Base-by-base conservation (phyloP, 2,329 filamentous ascomycete species). In the Hypoxylon sp. region DNA sequence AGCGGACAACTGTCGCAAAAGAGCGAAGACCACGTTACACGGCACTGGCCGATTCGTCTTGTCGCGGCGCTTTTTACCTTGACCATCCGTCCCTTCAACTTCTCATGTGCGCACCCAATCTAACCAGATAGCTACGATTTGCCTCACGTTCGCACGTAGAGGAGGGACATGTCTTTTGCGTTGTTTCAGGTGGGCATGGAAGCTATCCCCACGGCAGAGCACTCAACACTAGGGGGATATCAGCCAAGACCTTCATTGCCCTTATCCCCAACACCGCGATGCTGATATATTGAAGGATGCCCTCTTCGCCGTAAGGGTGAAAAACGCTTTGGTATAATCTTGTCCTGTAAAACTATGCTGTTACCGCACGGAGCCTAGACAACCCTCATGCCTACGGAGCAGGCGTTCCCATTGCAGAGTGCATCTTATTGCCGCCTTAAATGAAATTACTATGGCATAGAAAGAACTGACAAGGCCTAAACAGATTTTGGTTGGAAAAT, bases 181-280 rank as follows among this genome's bases (percentile, higher is more conserved):
- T 32, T 10, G 20, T 26, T 52, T 19, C 15, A 30, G 8, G 47
- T 43, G 28, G 26, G 48, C 24, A 41, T 49, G 3, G 24, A 47
- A 47, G 32, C 32, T 28, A 28, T 28, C 34, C 57, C 44, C 34
- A 49, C 44, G 37, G 54, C 43, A 53, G 6, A 58, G 19, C 34
- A 26, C 26, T 47, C 30, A 22, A 28, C 22, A 41, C 5, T n/a
- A 7, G 32, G 6, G 19, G 17, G 19, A 24, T 44, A 7, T 32
- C 13, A 15, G 15, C 39, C 17, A 30, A 11, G 30, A 1, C 37
- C 2, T n/a, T 24, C 26, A 13, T 43, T 19, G 37, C n/a, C 37
- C 44, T 20, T 30, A 11, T 34, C 32, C 6, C 34, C 20, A 11
- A n/a, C 26, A 6, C 6, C 44, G 24, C 30, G 11, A 48, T 41